Base-by-base conservation (phyloP, 2,329 filamentous ascomycete genomes). In the Xylaria sp. region DNA sequence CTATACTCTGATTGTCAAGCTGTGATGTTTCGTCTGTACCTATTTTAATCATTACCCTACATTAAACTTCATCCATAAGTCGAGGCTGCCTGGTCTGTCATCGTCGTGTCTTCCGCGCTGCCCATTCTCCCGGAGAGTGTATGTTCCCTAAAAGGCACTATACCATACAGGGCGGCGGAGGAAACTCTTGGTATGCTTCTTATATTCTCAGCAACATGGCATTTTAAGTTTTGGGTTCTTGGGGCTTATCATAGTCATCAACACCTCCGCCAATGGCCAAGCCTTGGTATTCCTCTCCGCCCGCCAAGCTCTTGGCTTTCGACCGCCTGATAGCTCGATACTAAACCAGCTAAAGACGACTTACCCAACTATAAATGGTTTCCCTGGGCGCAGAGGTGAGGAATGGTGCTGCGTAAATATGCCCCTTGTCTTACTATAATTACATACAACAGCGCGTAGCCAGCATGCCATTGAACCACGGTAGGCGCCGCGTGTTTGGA, bases 231-330 rank as follows among this genome's bases (percentile, higher is more conserved):
- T 61, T 67, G 57, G 54, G 15, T 36, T 56, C 59, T 64, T 68
- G 57, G 67, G 49, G 60, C 57, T 69, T 64, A 44, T 61, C 53
- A 68, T 49, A 67, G 59, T 63, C 58, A 44, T 67, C 66, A 50
- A 62, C 64, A 55, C 13, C 61, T 76, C 74, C 74, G 74, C 74
- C 65, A 63, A 63, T 56, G 64, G 73, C 74, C 74, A 76, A 76
- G 74, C 70, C 74, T 76, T 74, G 71, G 73, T 73, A 69, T 76
- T 73, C 73, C 73, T 74, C 73, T 76, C 74, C 74, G 74, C 73
- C 73, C 74, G 74, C 74, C 74, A 76, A 76, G 74, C 72, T 56
- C 73, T 75, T 75, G 73, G 74, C 72, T 60, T 31, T 68, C 25
- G 33, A 54, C 49, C 33, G 31, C 54, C 61, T 38, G 61, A 57